Evolutionary conservation across 177 flowering plant genomes (phyloP).

Genomic region (Tripterygium wilfordii): DNA sequence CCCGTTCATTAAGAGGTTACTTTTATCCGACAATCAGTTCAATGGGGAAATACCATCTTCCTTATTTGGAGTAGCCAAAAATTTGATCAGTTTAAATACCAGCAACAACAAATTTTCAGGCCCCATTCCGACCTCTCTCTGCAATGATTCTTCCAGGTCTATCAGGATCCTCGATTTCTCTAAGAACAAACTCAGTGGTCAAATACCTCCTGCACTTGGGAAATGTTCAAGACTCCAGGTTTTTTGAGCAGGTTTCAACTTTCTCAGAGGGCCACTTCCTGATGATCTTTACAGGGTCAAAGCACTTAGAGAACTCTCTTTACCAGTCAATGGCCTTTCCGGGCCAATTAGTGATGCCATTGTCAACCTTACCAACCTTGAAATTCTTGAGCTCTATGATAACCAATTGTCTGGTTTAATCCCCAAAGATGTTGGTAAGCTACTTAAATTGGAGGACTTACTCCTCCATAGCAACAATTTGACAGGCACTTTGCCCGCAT

Average conservation of each 20-base stretch:
- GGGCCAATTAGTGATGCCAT: slow-evolving; percentile 40
- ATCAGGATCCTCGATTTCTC: slow-evolving; percentile 49
- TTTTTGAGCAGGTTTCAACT: slow-evolving; percentile 55
- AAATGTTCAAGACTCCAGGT: slow-evolving; percentile 33
- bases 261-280: slow-evolving; percentile 41
- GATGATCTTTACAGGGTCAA: slow-evolving; percentile 31
- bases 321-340: slow-evolving; percentile 36
- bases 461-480: slow-evolving; percentile 43
- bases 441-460: slow-evolving; percentile 37
- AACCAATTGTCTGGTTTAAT: slow-evolving; percentile 42
- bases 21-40: slow-evolving; percentile 51
- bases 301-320: slow-evolving; percentile 33
- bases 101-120: slow-evolving; percentile 59
- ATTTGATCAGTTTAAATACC: slow-evolving; percentile 33
- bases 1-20: slow-evolving; percentile 18
- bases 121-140: too few species aligned
- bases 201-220: slow-evolving; percentile 36
- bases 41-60: slow-evolving; percentile 33
- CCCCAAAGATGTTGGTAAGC: slow-evolving; percentile 45
- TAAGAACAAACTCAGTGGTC: slow-evolving; percentile 36
- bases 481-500: slow-evolving; percentile 43
- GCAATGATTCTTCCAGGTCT: slow-evolving; percentile 28
- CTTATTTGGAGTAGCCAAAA: slow-evolving; percentile 9
- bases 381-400: slow-evolving; percentile 38
- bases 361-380: slow-evolving; percentile 30